phyloP scores from a whole-genome alignment of 495 filamentous ascomycete genomes.

The Daldinia vernicosa region DNA sequence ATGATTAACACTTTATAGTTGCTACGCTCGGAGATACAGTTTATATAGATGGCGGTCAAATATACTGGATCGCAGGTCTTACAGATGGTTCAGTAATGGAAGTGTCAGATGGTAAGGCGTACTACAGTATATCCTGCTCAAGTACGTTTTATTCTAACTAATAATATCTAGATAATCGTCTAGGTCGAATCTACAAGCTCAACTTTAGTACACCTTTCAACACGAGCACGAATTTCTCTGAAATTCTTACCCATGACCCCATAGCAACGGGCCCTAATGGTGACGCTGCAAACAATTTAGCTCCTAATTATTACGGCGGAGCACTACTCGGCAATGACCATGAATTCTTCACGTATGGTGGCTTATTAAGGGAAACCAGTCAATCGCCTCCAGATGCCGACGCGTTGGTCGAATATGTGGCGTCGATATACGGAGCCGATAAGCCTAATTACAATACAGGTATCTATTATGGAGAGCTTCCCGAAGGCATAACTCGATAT shows the following conservation, averaged over 20 bases:
- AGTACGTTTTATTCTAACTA: conserved; percentile 18
- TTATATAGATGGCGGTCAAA: conserved; percentile 72
- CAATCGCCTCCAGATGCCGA: conserved; percentile 46
- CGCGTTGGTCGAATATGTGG: conserved; percentile 59
- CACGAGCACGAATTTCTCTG: conserved; percentile 61
- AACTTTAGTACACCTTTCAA: conserved; percentile 69
- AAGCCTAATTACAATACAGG: conserved; percentile 51
- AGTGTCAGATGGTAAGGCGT: conserved; percentile 49
- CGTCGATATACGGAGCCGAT: conserved; percentile 58
- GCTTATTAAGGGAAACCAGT: conserved; percentile 43
- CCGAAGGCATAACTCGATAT: conserved; percentile 64
- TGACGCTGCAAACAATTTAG: conserved; percentile 62
- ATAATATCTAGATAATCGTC: conserved; percentile 51
- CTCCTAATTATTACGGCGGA: conserved; percentile 68
- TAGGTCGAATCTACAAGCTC: conserved; percentile 61
- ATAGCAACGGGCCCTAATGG: conserved; percentile 55
- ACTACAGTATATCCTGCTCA: not conserved
- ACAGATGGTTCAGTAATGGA: conserved; percentile 46
- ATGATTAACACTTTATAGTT: conserved; percentile 53
- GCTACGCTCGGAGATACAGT: conserved; percentile 71
- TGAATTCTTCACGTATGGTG: conserved; percentile 65
- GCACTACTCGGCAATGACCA: conserved; percentile 72
- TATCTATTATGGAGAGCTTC: conserved; percentile 51
- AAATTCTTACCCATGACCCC: conserved; percentile 52
- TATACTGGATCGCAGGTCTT: conserved; percentile 59